Percentiles rank a stretch among this genome's conserved stretches.
phyloP scores from a whole-genome alignment of 2,329 filamentous ascomycete species.

The Blastomyces gilchristii region DNA sequence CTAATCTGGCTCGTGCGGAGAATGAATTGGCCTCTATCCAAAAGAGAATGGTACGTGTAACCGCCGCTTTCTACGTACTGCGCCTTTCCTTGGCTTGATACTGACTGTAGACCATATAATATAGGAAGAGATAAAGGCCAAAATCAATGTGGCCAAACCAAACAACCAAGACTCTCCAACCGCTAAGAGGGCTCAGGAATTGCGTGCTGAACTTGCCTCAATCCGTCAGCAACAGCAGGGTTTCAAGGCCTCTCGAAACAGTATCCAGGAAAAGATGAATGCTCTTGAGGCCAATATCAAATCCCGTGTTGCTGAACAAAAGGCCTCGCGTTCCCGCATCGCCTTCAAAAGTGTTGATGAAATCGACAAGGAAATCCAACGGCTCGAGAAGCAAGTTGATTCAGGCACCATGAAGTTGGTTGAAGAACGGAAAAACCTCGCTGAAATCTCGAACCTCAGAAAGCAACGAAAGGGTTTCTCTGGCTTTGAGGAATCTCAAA shows the following conservation, averaged over 20 bases:
- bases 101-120: slow-evolving; percentile 7
- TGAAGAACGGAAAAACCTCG: slow-evolving; percentile 88
- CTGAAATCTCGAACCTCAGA: slow-evolving; percentile 69
- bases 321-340: slow-evolving; percentile 68
- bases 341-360: slow-evolving; percentile 82
- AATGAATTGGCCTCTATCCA: slow-evolving; percentile 74
- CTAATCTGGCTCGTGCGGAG: slow-evolving; percentile 66
- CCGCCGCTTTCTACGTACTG: background rate
- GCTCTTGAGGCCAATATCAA: slow-evolving; percentile 82
- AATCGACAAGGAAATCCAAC: slow-evolving; percentile 69
- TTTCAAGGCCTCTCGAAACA: slow-evolving; percentile 70
- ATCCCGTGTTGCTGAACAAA: slow-evolving; percentile 74
- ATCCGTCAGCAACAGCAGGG: slow-evolving; percentile 81
- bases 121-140: slow-evolving; percentile 81
- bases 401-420: slow-evolving; percentile 87
- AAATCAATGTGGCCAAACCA: slow-evolving; percentile 73
- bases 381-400: slow-evolving; percentile 76
- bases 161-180: slow-evolving; percentile 72
- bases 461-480: slow-evolving; percentile 89
- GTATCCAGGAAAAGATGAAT: slow-evolving; percentile 83
- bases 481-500: slow-evolving; percentile 72
- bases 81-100: background rate
- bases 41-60: slow-evolving; percentile 49
- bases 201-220: slow-evolving; percentile 68
- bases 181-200: slow-evolving; percentile 74